phyloP scores from a whole-genome alignment of 352 stramenopile species.

The Peronospora farinosa region DNA sequence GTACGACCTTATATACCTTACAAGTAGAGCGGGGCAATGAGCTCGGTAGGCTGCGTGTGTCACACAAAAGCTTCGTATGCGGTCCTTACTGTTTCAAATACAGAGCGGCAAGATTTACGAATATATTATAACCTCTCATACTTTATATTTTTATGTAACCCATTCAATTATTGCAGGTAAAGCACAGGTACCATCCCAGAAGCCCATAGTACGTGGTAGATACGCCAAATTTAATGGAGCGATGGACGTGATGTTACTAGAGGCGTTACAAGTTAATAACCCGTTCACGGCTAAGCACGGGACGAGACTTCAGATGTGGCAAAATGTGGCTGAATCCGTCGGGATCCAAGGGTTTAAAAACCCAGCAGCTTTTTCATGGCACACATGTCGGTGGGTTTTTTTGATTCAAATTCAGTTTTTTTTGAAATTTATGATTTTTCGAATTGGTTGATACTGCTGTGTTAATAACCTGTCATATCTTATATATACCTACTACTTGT shows the following conservation, averaged over 20 bases:
- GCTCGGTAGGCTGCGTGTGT: conserved; percentile 24
- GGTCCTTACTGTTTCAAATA: too few species aligned
- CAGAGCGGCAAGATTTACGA: too few species aligned
- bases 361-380: conserved; percentile 65
- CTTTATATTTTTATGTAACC: conserved; percentile 1
- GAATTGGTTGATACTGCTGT: neutral
- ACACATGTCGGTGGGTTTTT: conserved; percentile 59
- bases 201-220: conserved; percentile 40
- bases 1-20: conserved; percentile 36
- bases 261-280: conserved; percentile 65
- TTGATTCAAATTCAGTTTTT: too few species aligned
- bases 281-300: conserved; percentile 78
- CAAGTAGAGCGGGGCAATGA: conserved; percentile 15
- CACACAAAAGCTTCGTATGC: conserved; percentile 4
- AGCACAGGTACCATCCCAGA: conserved; percentile 13
- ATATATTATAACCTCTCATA: too few species aligned
- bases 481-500: conserved; percentile 1
- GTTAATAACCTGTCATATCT: too few species aligned
- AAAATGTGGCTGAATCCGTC: conserved; percentile 57
- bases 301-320: conserved; percentile 79
- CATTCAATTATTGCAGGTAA: conserved; percentile 3
- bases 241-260: conserved; percentile 76
- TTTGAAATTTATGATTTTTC: neutral
- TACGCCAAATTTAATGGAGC: conserved; percentile 76
- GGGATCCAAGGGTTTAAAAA: conserved; percentile 63